Evolutionary conservation across 805 yeast species (phyloP), one percentile per base, ranked within the genome.

Genomic region (Saccharomycopsis malanga): DNA sequence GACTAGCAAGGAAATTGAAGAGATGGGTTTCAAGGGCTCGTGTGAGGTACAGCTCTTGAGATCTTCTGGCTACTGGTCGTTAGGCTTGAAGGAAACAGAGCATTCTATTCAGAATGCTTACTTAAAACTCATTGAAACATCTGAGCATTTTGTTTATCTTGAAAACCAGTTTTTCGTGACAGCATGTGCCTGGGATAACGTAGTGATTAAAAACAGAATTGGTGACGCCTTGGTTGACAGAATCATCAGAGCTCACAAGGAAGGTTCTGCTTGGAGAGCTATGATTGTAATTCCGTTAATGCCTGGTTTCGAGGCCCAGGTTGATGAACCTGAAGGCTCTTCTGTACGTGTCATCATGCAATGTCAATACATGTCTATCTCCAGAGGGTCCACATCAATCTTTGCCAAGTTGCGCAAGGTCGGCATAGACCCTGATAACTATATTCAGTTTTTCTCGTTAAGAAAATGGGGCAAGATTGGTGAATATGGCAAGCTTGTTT

Each of bases 161-260:
- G 99, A 93, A 58, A 93, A 93, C 59, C 99, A 93, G 65, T 93
- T 93, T 58, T 93, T 93, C 62, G 73, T 93, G 40, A 86, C 97
- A 0, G 80, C 95, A n/a, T 83, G 96, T 34, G 79, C 77, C 18
- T 79, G 86, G 60, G 91, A 85, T 57, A 95, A 95, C 35, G 82
- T 81, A 4, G 79, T 79, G 20, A 84, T 93, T 46, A 81, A 86
- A 55, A 93, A 93, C 63, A 73, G 87, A 60, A 84, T 93, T 54
- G 98, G 96, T 35, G 96, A 91, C 70, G 99, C 99, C 0, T 70
- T 93, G 39, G 98, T 93, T n/a, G 98, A 93, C 62, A 73, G 99
- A 58, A 89, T 91, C 46, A 83, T 89, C 29, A 73, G 88, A 40
- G 98, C 98, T 0, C 84, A 86, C 59, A 74, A 76, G 50, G 84